A percentile compares a stretch with the other conserved stretches of the same genome.
phyloP scores from a whole-genome alignment of 2,329 filamentous ascomycete species.

The Penicillium sp. region DNA sequence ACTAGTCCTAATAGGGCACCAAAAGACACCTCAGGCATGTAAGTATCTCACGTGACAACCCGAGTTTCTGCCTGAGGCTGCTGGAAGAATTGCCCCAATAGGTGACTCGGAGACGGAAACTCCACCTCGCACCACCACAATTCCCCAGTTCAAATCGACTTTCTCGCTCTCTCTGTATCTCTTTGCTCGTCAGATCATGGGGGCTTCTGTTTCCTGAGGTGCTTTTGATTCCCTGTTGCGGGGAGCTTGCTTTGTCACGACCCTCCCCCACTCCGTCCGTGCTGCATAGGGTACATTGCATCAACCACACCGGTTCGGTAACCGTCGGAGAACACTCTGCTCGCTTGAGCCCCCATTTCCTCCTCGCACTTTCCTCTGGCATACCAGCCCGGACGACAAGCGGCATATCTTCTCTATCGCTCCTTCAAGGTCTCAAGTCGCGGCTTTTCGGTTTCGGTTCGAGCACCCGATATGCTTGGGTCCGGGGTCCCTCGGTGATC shows the following conservation, averaged over 20 bases:
- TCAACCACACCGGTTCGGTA: constrained; percentile 30
- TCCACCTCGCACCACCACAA: constrained; percentile 33
- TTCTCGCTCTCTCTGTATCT: constrained; percentile 11
- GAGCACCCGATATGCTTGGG: constrained; percentile 46
- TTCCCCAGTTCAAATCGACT: constrained; percentile 23
- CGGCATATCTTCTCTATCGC: background rate
- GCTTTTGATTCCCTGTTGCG: constrained; percentile 27
- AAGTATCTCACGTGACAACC: constrained; percentile 25
- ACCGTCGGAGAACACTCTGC: constrained; percentile 27
- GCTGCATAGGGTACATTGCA: constrained; percentile 34
- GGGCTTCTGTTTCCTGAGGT: constrained; percentile 28
- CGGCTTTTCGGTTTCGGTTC: constrained; percentile 43
- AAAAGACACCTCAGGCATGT: constrained; percentile 24
- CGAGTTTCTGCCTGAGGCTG: constrained; percentile 29
- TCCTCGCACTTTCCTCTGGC: background rate
- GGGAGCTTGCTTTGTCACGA: constrained; percentile 32
- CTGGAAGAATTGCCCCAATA: constrained; percentile 18
- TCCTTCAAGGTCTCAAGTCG: constrained; percentile 16
- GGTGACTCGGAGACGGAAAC: constrained; percentile 12
- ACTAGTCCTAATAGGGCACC: constrained; percentile 36
- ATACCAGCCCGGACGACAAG: background rate
- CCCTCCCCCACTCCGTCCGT: constrained; percentile 34
- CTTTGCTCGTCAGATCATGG: constrained; percentile 24
- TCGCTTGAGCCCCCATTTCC: constrained; percentile 9
- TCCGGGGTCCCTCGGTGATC: constrained; percentile 48